A percentile compares a stretch with the other conserved stretches of the same genome.
Evolutionary conservation across 2,329 filamentous ascomycete species (phyloP).

Genomic region (Fusarium torreyae): DNA sequence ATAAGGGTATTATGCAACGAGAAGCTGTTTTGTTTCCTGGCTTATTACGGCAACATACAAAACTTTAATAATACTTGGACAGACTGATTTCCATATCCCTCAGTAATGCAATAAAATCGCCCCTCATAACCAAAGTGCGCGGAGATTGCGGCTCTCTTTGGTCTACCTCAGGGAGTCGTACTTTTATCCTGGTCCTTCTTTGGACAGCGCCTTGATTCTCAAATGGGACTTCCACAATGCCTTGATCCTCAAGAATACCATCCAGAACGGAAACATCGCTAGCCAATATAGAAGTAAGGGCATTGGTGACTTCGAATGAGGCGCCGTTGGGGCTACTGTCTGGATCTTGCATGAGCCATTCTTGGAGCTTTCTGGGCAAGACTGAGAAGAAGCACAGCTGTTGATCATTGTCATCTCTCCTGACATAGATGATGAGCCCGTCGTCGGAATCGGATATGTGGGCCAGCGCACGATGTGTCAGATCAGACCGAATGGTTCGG

Average conservation of each 20-base stretch:
- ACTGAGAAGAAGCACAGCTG: conserved; percentile 19
- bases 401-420: not conserved
- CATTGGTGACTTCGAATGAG: conserved; percentile 6
- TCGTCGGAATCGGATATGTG: conserved; percentile 7
- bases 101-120: not conserved
- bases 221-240: conserved; percentile 26
- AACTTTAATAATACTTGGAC: not conserved
- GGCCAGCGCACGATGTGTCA: not conserved
- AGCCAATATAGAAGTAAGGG: conserved; percentile 23
- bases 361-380: conserved; percentile 19
- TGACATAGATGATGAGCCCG: conserved; percentile 22
- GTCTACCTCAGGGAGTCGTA: conserved; percentile 4
- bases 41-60: not conserved
- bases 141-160: not conserved
- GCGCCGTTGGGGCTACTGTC: not conserved
- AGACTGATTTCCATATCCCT: not conserved
- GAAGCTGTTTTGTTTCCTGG: not conserved
- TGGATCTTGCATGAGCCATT: conserved; percentile 26
- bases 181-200: not conserved
- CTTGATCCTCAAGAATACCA: conserved; percentile 28
- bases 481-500: not conserved
- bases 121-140: not conserved
- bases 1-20: not conserved
- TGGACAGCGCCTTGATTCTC: conserved; percentile 3
- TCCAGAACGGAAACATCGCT: conserved; percentile 11